Base-by-base conservation (phyloP, 441 rosid species). In the Daphne laureola region DNA sequence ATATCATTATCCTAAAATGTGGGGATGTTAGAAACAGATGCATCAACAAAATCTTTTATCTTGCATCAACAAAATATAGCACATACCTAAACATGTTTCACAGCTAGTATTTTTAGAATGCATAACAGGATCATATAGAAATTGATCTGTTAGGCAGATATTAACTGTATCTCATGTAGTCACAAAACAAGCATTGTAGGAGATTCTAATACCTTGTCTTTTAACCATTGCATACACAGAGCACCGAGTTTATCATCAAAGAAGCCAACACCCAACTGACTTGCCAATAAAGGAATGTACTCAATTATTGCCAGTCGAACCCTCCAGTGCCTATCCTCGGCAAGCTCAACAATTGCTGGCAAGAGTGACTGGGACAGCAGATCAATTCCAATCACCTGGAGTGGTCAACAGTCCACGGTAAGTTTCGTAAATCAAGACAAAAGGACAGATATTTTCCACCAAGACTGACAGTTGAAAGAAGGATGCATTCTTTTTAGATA, bases 141-240 rank as follows among this genome's bases (percentile, higher is more conserved):
- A 31, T 31, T 9, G 11, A 31, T 31, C 38, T 6, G 38, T 9
- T 9, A 31, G 11, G 11, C 38, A 31, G 9, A 31, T 1, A 31
- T 31, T 31, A 31, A 31, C 1, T 31, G 38, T 11, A 31, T 31
- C 11, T 31, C 38, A 31, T 9, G 1, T 9, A 5, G 2, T 31
- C 8, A 9, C 25, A 31, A 31, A 31, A 31, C 38, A 31, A 31
- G 9, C 38, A 31, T 31, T 9, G 11, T 61, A 17, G 18, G 18
- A 46, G 46, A 27, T 60, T 43, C 17, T 43, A 63, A 59, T 51
- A 90, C 98, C 98, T 90, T 87, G 64, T 93, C 99, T 64, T 90
- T 81, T 61, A 93, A 73, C 99, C 99, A 93, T 42, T 94, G 99
- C 99, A 90, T 90, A 87, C 99, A 94, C 62, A 94, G 92, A 67